Conservation (phyloP, 495 filamentous ascomycete species). For the Hypoxylon perforatum region DNA sequence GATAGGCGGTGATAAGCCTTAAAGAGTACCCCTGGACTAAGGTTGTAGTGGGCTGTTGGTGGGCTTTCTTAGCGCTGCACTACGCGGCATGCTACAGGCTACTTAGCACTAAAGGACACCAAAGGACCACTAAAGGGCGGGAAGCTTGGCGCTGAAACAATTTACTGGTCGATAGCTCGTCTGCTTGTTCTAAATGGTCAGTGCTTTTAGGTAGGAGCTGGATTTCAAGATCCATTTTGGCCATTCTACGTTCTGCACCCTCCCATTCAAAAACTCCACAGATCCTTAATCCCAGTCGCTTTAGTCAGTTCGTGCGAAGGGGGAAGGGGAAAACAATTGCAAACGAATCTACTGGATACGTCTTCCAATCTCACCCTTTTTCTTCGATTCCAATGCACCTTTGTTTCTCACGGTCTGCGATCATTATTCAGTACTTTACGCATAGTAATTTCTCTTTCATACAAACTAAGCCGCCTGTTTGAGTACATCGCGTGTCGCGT, state of each 20-base stretch:
- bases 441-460: slow-evolving; percentile 19
- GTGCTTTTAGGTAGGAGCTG: slow-evolving; percentile 34
- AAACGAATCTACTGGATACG: slow-evolving; percentile 28
- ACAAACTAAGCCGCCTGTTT: slow-evolving; percentile 4
- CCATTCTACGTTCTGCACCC: background rate
- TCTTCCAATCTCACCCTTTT: slow-evolving; percentile 28
- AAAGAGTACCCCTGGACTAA: slow-evolving; percentile 35
- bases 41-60: slow-evolving; percentile 16
- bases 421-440: slow-evolving; percentile 29
- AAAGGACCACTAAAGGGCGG: slow-evolving; percentile 22
- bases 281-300: slow-evolving; percentile 27
- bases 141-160: slow-evolving; percentile 31
- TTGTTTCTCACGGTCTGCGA: slow-evolving; percentile 37
- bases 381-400: slow-evolving; percentile 26
- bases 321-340: slow-evolving; percentile 41
- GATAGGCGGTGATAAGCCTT: slow-evolving; percentile 21
- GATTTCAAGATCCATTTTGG: slow-evolving; percentile 35
- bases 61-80: slow-evolving; percentile 26
- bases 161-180: background rate
- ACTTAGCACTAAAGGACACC: slow-evolving; percentile 6
- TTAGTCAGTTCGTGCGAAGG: slow-evolving; percentile 42
- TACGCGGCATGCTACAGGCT: slow-evolving; percentile 16
- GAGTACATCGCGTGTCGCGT: slow-evolving; percentile 28
- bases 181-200: background rate
- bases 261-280: slow-evolving; percentile 26